Evolutionary conservation across 2,329 filamentous ascomycete species (phyloP), one percentile per base, ranked within the genome.

Genomic region (Xylariaceae sp.): DNA sequence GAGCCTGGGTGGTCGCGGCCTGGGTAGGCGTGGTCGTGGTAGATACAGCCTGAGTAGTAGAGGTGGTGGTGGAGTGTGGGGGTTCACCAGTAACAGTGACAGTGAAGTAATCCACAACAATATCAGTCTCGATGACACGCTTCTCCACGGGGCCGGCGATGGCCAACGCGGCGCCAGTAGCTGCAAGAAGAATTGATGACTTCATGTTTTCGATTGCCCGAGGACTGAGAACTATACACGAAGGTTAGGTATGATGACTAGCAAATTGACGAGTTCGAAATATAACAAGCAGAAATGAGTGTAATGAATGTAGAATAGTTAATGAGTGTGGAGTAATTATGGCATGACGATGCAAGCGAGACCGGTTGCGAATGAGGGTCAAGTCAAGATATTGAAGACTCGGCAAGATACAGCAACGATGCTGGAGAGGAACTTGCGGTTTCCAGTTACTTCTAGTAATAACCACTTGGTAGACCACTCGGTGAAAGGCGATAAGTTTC

Each of bases 71-170:
- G 3, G 57, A 35, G 8, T 47, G 6, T 30, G 60, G 50, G 31
- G 54, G 53, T 30, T 58, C 53, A 43, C 64, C 69, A 30, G 72
- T 74, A 35, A 73, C 70, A 30, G 71, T 73, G 51, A 73, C 66
- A 26, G 66, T 68, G 37, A 58, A 55, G 53, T 64, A 66, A 19
- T 65, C 66, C 49, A 62, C 58, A 35, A 72, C 67, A 45, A 70
- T 64, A 8, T 70, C 63, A 32, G 68, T 70, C 51, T 70, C 66
- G 34, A 68, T 55, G 41, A 64, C 57, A 31, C 70, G 67, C 63
- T 67, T 67, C 47, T 67, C 55, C 41, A 72, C 40, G 29, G 72
- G 71, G 31, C 59, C 65, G 47, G 68, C 68, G 47, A 68, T 48
- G 54, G 66, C 71, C 55, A 72, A 56, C 45, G 64, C 62, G 49